A percentile compares a stretch with the other conserved stretches of the same genome.
These are phyloP conservation scores for Mycosphaerella sp. DNA, from an alignment of 2,329 filamentous ascomycete genomes.

Conservation along the genomic window DNA sequence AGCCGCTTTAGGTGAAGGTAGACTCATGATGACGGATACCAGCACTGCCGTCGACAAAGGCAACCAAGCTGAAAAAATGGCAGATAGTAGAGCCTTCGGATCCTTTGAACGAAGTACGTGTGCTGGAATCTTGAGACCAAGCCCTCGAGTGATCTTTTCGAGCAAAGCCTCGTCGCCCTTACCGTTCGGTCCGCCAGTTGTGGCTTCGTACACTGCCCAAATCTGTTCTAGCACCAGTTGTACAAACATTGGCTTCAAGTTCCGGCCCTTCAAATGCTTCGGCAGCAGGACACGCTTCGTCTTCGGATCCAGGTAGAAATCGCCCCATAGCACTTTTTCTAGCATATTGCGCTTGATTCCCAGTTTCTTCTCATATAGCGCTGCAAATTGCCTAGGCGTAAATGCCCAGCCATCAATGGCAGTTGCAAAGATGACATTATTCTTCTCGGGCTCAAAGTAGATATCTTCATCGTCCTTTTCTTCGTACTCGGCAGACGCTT, in stretches of 20 bases:
- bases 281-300: slow-evolving; percentile 85
- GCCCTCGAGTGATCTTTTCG: slow-evolving; percentile 91
- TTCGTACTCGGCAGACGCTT: slow-evolving; percentile 60
- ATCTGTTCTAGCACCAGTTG: slow-evolving; percentile 92
- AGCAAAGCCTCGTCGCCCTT: slow-evolving; percentile 76
- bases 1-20: slow-evolving; percentile 75
- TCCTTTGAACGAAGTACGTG: slow-evolving; percentile 81
- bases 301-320: slow-evolving; percentile 93
- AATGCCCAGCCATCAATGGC: slow-evolving; percentile 99
- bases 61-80: slow-evolving; percentile 83
- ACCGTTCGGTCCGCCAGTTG: slow-evolving; percentile 71
- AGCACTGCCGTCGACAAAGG: slow-evolving; percentile 87
- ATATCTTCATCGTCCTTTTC: slow-evolving; percentile 94
- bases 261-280: slow-evolving; percentile 88
- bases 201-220: slow-evolving; percentile 93
- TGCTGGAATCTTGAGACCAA: slow-evolving; percentile 76
- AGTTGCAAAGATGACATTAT: slow-evolving; percentile 98
- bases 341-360: slow-evolving; percentile 74
- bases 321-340: slow-evolving; percentile 95
- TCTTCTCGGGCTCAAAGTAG: slow-evolving; percentile 96
- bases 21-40: slow-evolving; percentile 87
- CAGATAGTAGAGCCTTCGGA: slow-evolving; percentile 72
- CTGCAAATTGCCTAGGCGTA: slow-evolving; percentile 88
- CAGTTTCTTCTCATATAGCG: slow-evolving; percentile 85
- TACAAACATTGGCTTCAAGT: slow-evolving; percentile 94